Evolutionary conservation across 345 rosid species (phyloP), one percentile per base, ranked within the genome.

Genomic region (Schrenkiella parvula): DNA sequence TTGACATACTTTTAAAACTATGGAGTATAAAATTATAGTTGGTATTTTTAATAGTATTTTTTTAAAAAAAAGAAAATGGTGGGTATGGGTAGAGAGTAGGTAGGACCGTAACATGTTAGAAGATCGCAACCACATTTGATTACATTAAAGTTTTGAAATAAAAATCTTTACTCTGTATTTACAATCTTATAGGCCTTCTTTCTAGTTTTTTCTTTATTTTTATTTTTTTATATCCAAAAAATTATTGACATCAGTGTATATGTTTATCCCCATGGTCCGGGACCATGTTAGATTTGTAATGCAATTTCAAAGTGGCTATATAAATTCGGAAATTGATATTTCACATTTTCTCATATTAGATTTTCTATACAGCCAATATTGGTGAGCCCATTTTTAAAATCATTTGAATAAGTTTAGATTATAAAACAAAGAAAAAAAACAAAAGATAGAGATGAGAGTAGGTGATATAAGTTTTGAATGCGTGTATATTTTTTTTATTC

Each of bases 91-190:
- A 43, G 70, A 64, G 66, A 66, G 66, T 73, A 25, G 72, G 66
- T 65, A 65, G 52, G 78, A 73, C 72, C 60, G 7, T 25, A 73
- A n/a, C 78, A 73, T 73, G 78, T 56, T 65, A 57, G 11, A 65
- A 65, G 28, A 65, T 66, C 63, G 37, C 77, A 65, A 56, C 72
- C 72, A 73, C 59, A 73, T 73, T 73, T 64, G 59, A 47, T 47
- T 46, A 14, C 66, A 73, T 55, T 65, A 19, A 73, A 46, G 34
- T 23, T 44, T 5, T 23, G 28, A 11, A 43, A 31, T 42, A 19
- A 52, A 63, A n/a, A n/a, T n/a, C n/a, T n/a, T n/a, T n/a, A 54
- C 18, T 68, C 60, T 67, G 72, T 68, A 31, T 18, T 39, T 28
- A 17, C 14, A 44, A 41, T 69, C 17, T 53, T 29, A 43, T 14